Percentiles rank a stretch among this genome's conserved stretches.
phyloP scores from a whole-genome alignment of 129 eudicot genomes.

The Flaveria linearis region DNA sequence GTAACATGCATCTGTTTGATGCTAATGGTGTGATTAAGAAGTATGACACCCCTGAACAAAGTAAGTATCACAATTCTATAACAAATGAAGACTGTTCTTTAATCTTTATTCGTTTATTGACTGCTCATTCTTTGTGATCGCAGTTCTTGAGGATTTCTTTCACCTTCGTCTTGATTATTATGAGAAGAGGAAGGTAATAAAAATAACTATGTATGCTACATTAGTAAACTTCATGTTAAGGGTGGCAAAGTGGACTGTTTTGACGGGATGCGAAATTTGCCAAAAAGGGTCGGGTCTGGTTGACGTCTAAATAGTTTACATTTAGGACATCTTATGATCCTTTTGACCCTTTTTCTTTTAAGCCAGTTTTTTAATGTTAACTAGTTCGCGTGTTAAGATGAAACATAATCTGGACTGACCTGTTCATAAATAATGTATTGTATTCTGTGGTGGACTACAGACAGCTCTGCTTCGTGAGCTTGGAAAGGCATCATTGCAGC shows the following conservation, averaged over 20 bases:
- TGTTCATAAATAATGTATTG: background rate
- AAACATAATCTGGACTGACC: background rate
- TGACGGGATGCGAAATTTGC: background rate
- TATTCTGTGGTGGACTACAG: constrained; percentile 38
- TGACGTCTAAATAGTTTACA: no score
- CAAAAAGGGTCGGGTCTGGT: background rate
- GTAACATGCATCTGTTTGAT: constrained; percentile 94
- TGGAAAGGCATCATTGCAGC: constrained; percentile 51
- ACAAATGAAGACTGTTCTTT: background rate
- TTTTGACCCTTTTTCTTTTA: background rate
- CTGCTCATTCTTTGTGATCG: constrained; percentile 7
- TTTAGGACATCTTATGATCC: background rate
- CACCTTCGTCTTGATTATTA: constrained; percentile 66
- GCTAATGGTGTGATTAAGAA: constrained; percentile 71
- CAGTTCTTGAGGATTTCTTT: constrained; percentile 90
- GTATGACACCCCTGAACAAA: constrained; percentile 85
- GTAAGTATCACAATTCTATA: constrained; percentile 35
- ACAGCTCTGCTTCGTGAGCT: constrained; percentile 51
- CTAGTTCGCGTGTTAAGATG: background rate
- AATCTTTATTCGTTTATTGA: background rate
- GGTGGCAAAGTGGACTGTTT: background rate
- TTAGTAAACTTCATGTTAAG: background rate
- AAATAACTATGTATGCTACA: background rate
- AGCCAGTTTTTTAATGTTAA: background rate
- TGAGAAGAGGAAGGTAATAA: constrained; percentile 67